Percentiles rank a stretch among this genome's conserved stretches.
Conservation (phyloP, 495 filamentous ascomycete genomes). For the Filosporella fistucella region DNA sequence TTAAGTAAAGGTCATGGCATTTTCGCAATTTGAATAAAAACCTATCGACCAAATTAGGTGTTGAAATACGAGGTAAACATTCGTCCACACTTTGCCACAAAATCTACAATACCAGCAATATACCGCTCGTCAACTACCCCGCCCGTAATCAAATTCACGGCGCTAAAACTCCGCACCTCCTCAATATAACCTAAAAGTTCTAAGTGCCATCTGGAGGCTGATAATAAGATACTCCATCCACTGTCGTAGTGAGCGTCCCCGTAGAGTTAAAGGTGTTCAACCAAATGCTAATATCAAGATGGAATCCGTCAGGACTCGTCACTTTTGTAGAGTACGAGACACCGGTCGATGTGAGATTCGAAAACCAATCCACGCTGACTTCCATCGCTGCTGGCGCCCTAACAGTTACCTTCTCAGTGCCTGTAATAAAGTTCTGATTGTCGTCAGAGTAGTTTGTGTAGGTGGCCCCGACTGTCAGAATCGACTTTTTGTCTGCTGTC, state of each 20-base stretch:
- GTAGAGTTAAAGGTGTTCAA: constrained; percentile 17
- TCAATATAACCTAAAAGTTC: too few relatives aligned
- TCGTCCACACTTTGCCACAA: too few relatives aligned
- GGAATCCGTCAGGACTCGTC: constrained; percentile 22
- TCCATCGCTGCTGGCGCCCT: neutral
- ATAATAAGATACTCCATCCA: constrained; percentile 12
- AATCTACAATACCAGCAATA: too few relatives aligned
- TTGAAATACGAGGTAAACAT: too few relatives aligned
- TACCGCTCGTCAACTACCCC: too few relatives aligned
- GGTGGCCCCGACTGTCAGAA: constrained; percentile 10
- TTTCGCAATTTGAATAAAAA: too few relatives aligned
- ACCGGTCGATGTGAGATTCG: constrained; percentile 13
- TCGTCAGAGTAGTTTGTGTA: constrained; percentile 21
- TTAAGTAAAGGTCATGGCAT: too few relatives aligned
- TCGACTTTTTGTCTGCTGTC: neutral
- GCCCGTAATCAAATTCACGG: too few relatives aligned
- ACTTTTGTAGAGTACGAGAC: constrained; percentile 14
- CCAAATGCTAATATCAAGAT: constrained; percentile 14
- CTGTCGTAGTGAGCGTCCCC: constrained; percentile 21
- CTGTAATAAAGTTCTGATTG: constrained; percentile 15
- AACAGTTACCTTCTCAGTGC: constrained; percentile 19
- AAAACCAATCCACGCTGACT: constrained; percentile 19
- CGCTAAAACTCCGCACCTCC: too few relatives aligned
- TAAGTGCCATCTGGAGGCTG: constrained; percentile 18
- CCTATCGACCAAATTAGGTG: too few relatives aligned